Evolutionary conservation across 2,329 filamentous ascomycete species (phyloP), one percentile per base, ranked within the genome.

Genomic region (Ophiostoma quercus): DNA sequence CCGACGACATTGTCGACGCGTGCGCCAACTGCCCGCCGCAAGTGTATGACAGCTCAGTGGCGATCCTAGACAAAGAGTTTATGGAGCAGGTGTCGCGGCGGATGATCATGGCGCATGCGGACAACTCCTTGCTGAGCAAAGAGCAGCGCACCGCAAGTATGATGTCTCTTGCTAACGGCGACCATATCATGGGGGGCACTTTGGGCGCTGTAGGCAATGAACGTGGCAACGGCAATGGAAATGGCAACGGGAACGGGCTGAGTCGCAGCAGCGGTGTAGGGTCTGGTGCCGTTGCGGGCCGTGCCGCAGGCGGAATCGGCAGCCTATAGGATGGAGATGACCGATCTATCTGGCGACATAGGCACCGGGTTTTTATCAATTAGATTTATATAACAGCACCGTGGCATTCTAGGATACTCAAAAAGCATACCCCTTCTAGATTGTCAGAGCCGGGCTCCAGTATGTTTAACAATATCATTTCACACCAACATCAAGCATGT

Each of bases 11-110:
- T 16, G 71, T 75, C 16, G 47, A 34, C 1, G 73, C 71, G 7
- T 73, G 71, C 29, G 73, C 71, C 65, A 74, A 74, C 39, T 74
- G 73, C 43, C 75, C 74, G 5, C 43, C 72, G 4, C 74, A 73
- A 65, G 72, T 75, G 3, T 75, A 75, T 32, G 70, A 70, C 3
- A 71, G 71, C 3, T 68, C 71, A 22, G 70, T 73, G 2, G 66
- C 70, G 6, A 65, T 74, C 19, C 69, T 76, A 16, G 71, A 75
- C 7, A 47, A 65, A 1, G 74, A 72, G 19, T 76, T 75, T 43
- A 75, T 74, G 74, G 67, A 69, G 25, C 67, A 67, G 25, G 73
- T 74, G 16, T 74, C 74, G 3, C 57, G 67, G 39, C 69, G 70
- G n/a, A 74, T 74, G 71, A 73, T 74, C 22, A 67, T 73, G 67